These are phyloP conservation scores for Talaromyces borbonicus DNA, from an alignment of 495 filamentous ascomycete species.

Conservation along the genomic window DNA sequence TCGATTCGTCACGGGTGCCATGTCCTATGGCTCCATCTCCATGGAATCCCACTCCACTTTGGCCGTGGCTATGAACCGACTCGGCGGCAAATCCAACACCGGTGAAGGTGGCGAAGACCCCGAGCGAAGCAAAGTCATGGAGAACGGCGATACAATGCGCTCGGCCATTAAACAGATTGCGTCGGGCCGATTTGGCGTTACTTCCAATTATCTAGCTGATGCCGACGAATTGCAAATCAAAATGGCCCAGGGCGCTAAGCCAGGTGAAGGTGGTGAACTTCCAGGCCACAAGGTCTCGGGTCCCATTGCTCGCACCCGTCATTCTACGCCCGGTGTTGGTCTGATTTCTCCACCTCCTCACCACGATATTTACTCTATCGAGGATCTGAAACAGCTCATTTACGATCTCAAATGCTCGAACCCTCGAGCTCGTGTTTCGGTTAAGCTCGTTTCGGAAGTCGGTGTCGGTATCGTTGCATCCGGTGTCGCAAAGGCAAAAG, in stretches of 20 bases:
- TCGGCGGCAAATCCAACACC: constrained; percentile 98
- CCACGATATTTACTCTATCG: constrained; percentile 99
- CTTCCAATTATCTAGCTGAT: constrained; percentile 95
- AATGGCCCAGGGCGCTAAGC: constrained; percentile 99
- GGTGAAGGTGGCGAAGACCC: constrained; percentile 98
- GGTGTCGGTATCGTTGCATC: constrained; percentile 98
- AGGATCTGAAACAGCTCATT: constrained; percentile 97
- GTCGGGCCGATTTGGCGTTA: constrained; percentile 96
- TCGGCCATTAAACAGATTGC: constrained; percentile 99
- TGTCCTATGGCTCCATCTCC: constrained; percentile 99
- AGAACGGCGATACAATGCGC: constrained; percentile 96
- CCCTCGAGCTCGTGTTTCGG: constrained; percentile 88
- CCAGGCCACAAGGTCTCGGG: constrained; percentile 97
- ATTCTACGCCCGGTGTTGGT: constrained; percentile 98
- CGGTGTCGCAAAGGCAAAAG: constrained; percentile 97
- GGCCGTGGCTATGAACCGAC: constrained; percentile 94
- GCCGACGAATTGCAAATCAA: constrained; percentile 99
- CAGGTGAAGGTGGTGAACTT: constrained; percentile 95
- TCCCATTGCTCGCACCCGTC: constrained; percentile 89
- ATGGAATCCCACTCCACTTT: constrained; percentile 99
- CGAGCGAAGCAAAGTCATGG: constrained; percentile 74
- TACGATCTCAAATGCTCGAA: constrained; percentile 98
- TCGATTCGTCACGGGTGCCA: constrained; percentile 96
- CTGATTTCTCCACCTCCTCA: constrained; percentile 98
- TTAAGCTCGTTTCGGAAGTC: constrained; percentile 97